Base-by-base conservation (phyloP, 768 basidiomycete genomes). In the Lyophyllum decastes region DNA sequence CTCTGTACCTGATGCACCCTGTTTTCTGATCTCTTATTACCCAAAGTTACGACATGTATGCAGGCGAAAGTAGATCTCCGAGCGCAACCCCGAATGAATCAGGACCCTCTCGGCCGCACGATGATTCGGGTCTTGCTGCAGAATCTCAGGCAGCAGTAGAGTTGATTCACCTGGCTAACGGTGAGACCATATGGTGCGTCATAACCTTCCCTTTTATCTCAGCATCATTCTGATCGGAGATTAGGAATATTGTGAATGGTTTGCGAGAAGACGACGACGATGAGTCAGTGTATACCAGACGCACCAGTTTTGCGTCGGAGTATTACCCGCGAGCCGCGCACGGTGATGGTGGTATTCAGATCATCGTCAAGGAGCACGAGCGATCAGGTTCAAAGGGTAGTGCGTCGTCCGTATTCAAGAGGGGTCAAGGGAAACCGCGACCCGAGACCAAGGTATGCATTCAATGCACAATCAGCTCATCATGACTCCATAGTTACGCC, bases 161-260 rank as follows among this genome's bases (percentile, higher is more conserved):
- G 72, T 81, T 94, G 44, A 79, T 94, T 54, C 89, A 94, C 67
- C 74, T 92, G 65, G 89, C 90, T n/a, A 92, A 92, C 67, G 92
- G 92, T 22, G 87, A 93, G 68, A 91, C 89, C 8, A 86, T 94
- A 59, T 94, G 92, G 92, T 90, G 54, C 57, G 85, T 77, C 30
- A 58, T 46, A 16, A 38, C 35, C 27, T 52, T 38, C 40, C 55
- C 40, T 54, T 54, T 62, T 35, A 54, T 48, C 46, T 45, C 48
- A 34, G 34, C 34, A 51, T 57, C 54, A 27, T 63, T 54, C 54
- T 61, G 55, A 63, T 49, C 34, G 63, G 47, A 25, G 30, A 25
- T 49, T 65, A 89, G 90, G 90, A 86, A 85, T 60, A 89, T 94
- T 63, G 89, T 94, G 48, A 91, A 93, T 65, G 89, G 90, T 14